phyloP scores from a whole-genome alignment of 169 alveolate species.

The Cryptosporidium sp. region DNA sequence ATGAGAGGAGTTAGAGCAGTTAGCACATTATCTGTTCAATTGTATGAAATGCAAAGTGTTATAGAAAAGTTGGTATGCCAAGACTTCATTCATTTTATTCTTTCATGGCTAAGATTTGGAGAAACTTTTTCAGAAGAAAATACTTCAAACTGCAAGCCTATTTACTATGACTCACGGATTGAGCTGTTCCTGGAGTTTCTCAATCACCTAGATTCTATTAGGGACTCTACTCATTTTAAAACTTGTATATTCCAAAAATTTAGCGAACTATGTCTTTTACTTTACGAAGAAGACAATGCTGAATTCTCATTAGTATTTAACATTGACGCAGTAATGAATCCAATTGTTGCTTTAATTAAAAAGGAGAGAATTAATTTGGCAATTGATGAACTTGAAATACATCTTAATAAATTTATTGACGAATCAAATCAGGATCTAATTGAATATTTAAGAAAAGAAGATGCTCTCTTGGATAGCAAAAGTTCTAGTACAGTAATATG shows the following conservation, averaged over 20 bases:
- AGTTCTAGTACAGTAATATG: neutral
- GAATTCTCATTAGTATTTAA: neutral
- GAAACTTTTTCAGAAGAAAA: neutral
- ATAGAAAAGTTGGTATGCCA: constrained; percentile 39
- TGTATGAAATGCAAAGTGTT: constrained; percentile 21
- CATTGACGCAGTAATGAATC: constrained; percentile 11
- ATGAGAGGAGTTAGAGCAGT: constrained; percentile 32
- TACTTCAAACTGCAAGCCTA: neutral
- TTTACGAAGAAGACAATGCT: neutral
- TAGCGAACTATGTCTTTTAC: neutral
- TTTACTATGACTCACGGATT: neutral
- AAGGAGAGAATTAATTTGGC: constrained; percentile 49
- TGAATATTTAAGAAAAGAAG: neutral
- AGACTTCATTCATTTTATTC: constrained; percentile 18
- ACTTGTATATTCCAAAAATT: neutral
- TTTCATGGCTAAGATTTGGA: constrained; percentile 15
- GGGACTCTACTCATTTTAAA: neutral
- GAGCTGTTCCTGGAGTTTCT: neutral
- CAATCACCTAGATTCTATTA: neutral
- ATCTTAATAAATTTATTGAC: constrained; percentile 27
- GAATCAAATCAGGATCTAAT: neutral
- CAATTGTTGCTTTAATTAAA: constrained; percentile 31
- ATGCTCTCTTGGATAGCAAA: neutral
- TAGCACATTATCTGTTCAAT: constrained; percentile 18
- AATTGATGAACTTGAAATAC: constrained; percentile 54